phyloP scores from a whole-genome alignment of 225 moss, liverwort and hornwort species.

The Anthoceros angustus region DNA sequence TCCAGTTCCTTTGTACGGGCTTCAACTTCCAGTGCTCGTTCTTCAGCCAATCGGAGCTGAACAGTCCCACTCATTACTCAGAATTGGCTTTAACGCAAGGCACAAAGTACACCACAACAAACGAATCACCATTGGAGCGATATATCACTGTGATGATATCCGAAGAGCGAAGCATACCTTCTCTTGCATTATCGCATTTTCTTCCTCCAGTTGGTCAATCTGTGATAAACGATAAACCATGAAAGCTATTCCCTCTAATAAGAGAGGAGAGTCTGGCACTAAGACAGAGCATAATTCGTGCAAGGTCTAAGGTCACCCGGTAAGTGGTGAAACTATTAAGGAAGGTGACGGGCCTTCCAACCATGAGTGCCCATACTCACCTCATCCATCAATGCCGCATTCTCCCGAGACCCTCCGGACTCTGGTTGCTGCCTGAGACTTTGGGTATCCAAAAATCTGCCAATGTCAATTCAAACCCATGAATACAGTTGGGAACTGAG shows the following conservation, averaged over 20 bases:
- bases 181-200: constrained; percentile 56
- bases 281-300: neutral
- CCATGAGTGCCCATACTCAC: neutral
- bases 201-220: constrained; percentile 86
- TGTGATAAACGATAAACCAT: neutral
- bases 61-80: neutral
- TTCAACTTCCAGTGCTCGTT: constrained; percentile 54
- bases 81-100: neutral
- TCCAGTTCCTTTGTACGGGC: constrained; percentile 63
- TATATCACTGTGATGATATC: no score
- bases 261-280: neutral
- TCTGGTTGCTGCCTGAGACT: neutral
- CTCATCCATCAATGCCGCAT: neutral
- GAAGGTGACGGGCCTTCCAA: no score
- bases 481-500: neutral
- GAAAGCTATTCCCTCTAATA: neutral
- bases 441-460: neutral
- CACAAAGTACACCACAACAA: no score
- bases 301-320: no score
- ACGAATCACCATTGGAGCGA: no score
- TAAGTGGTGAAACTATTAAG: no score
- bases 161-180: constrained; percentile 13
- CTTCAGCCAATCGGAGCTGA: constrained; percentile 50
- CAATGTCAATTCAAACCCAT: neutral
- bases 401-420: neutral